Conservation (phyloP, 371 early-diverging fungal genomes). For the Nematocida sp. region DNA sequence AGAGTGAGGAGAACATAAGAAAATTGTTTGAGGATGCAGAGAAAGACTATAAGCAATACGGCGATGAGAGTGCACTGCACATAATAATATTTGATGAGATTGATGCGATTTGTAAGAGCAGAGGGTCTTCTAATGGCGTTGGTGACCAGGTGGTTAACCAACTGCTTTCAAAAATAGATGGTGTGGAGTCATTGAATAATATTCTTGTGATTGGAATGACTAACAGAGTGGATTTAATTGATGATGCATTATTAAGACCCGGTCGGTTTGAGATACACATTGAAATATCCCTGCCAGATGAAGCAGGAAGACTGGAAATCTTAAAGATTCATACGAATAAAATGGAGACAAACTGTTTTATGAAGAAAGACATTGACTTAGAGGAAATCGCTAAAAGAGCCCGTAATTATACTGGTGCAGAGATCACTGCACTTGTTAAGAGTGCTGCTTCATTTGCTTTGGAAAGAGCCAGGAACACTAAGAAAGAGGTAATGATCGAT, state of each 20-base stretch:
- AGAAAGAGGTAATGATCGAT: slow-evolving; percentile 76
- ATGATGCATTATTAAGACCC: slow-evolving; percentile 69
- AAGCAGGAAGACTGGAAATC: slow-evolving; percentile 76
- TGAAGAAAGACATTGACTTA: slow-evolving; percentile 83
- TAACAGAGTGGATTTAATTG: slow-evolving; percentile 71
- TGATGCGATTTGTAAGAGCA: slow-evolving; percentile 97
- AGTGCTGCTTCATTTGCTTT: slow-evolving; percentile 97
- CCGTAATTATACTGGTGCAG: slow-evolving; percentile 99
- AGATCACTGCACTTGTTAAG: slow-evolving; percentile 91
- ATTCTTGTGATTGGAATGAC: slow-evolving; percentile 72
- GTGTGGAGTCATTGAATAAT: slow-evolving; percentile 69
- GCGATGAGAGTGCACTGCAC: slow-evolving; percentile 85
- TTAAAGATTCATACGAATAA: slow-evolving; percentile 78
- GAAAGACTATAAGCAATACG: slow-evolving; percentile 82
- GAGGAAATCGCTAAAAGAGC: slow-evolving; percentile 81
- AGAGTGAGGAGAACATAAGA: slow-evolving; percentile 94
- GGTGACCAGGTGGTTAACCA: slow-evolving; percentile 98
- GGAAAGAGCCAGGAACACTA: slow-evolving; percentile 83
- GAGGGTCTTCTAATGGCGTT: slow-evolving; percentile 88
- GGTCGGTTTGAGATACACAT: slow-evolving; percentile 73
- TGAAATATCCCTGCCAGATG: slow-evolving; percentile 75
- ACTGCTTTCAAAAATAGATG: slow-evolving; percentile 81
- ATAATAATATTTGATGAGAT: slow-evolving; percentile 99
- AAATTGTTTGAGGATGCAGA: slow-evolving; percentile 95
- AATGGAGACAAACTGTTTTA: slow-evolving; percentile 80